A percentile compares a stretch with the other conserved stretches of the same genome.
These are phyloP conservation scores for Citrus australasica DNA, from an alignment of 345 rosid genomes.

Conservation along the genomic window DNA sequence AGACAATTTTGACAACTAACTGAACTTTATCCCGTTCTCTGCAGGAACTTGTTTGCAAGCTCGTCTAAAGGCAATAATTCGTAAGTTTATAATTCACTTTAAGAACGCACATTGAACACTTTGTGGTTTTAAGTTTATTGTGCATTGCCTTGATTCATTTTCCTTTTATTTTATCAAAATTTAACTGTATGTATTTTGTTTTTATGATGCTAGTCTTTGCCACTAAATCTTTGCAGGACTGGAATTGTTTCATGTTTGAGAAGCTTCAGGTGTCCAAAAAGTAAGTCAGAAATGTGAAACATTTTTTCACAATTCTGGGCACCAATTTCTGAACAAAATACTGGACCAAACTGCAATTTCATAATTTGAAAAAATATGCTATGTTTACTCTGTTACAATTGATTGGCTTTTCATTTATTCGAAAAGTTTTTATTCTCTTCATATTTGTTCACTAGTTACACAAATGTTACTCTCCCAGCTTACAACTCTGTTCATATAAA, in stretches of 20 bases:
- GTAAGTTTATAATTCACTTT: slow-evolving; percentile 16
- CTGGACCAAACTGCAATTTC: not conserved
- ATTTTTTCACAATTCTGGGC: not conserved
- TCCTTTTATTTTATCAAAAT: not conserved
- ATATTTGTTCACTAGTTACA: not conserved
- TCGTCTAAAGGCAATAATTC: slow-evolving; percentile 14
- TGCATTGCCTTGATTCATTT: not conserved
- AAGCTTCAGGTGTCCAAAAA: slow-evolving; percentile 11
- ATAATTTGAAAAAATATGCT: not conserved
- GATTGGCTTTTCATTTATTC: not conserved
- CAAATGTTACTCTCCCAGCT: slow-evolving; percentile 16
- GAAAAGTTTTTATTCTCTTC: not conserved
- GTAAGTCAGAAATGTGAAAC: slow-evolving; percentile 21
- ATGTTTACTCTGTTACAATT: not conserved
- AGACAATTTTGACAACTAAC: not conserved
- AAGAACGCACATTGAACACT: not conserved
- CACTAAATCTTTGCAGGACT: slow-evolving; percentile 1
- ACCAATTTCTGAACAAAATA: not conserved
- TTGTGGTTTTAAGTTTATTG: not conserved
- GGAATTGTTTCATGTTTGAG: slow-evolving; percentile 20
- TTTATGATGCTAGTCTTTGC: not conserved
- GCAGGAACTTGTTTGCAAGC: slow-evolving; percentile 43
- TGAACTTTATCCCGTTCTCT: not conserved
- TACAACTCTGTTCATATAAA: slow-evolving; percentile 31
- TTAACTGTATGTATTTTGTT: not conserved